These are phyloP conservation scores for Sphenostylis stenocarpa DNA, from an alignment of 306 rosid species.

Conservation along the genomic window DNA sequence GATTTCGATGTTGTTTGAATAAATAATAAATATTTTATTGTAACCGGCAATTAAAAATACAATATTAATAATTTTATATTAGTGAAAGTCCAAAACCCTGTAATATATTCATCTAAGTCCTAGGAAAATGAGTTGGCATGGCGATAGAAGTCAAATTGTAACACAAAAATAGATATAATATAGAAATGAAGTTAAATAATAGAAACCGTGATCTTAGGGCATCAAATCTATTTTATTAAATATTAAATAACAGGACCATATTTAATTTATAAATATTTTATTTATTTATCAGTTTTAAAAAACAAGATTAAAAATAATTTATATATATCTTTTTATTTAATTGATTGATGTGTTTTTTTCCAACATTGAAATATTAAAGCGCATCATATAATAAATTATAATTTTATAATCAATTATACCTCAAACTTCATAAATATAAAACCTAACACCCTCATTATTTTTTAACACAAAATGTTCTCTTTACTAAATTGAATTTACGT, in stretches of 20 bases:
- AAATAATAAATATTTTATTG: background rate
- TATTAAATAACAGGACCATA: background rate
- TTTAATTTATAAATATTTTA: too few relatives aligned
- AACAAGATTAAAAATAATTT: too few relatives aligned
- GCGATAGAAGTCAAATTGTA: background rate
- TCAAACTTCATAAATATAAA: too few relatives aligned
- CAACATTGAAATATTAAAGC: too few relatives aligned
- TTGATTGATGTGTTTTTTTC: too few relatives aligned
- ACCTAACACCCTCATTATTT: too few relatives aligned
- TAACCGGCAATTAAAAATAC: background rate
- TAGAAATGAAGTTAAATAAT: background rate
- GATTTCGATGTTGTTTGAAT: background rate
- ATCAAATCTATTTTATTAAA: background rate
- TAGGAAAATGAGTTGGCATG: background rate
- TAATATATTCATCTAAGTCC: background rate
- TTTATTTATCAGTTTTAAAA: too few relatives aligned
- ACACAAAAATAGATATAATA: background rate
- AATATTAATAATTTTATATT: background rate
- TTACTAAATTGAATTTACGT: too few relatives aligned
- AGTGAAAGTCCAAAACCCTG: background rate
- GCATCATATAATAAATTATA: too few relatives aligned
- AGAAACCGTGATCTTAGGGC: background rate
- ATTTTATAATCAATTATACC: too few relatives aligned
- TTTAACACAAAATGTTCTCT: too few relatives aligned
- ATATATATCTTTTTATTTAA: too few relatives aligned